These are phyloP conservation scores for Amaranthus tricolor DNA, from an alignment of 179 eudicot species.

Conservation along the genomic window DNA sequence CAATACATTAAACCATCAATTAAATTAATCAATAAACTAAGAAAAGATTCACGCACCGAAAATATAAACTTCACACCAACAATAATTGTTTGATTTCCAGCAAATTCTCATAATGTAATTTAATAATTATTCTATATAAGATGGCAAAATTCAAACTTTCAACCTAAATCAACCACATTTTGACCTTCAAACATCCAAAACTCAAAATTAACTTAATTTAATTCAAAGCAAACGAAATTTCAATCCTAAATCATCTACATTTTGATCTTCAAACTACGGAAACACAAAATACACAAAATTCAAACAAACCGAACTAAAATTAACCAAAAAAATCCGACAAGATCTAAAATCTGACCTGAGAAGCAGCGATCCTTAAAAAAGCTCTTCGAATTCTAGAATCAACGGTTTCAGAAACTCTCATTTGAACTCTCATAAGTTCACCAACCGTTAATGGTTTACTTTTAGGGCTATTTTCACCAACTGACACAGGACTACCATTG, in stretches of 20 bases:
- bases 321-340: slow-evolving; percentile 7
- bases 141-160: no score
- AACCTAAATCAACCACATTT: no score
- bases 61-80: neutral
- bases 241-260: neutral
- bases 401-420: slow-evolving; percentile 64
- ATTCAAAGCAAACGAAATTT: neutral
- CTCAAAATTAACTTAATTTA: no score
- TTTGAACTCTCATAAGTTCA: slow-evolving; percentile 87
- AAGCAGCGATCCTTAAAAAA: slow-evolving; percentile 78
- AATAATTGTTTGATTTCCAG: neutral
- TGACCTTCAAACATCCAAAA: no score
- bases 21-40: neutral
- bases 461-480: slow-evolving; percentile 38
- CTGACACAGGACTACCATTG: slow-evolving; percentile 15
- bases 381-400: slow-evolving; percentile 87
- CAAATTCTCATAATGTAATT: neutral
- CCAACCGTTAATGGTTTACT: slow-evolving; percentile 67
- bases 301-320: no score
- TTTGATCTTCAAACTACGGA: neutral
- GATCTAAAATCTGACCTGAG: slow-evolving; percentile 47
- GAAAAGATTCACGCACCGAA: neutral
- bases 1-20: neutral
- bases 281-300: neutral
- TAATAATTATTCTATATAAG: neutral